Percentiles rank a stretch among this genome's conserved stretches.
These are phyloP conservation scores for Thermoascus crustaceus DNA, from an alignment of 2,329 filamentous ascomycete genomes.

Conservation along the genomic window DNA sequence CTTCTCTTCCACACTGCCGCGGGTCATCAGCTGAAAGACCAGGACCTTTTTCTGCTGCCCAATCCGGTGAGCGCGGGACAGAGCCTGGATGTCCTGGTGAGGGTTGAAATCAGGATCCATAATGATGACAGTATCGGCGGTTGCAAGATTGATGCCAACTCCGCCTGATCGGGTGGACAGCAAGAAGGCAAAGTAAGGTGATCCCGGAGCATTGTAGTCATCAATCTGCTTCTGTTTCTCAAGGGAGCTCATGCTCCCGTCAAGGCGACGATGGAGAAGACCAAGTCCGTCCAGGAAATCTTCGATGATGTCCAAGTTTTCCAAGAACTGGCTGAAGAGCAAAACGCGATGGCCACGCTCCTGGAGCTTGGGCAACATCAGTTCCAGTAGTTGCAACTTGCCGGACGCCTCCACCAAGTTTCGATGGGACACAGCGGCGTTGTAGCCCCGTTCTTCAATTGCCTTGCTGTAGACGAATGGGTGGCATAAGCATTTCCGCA, in stretches of 20 bases:
- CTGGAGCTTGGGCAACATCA: conserved; percentile 79
- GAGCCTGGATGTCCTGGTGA: conserved; percentile 92
- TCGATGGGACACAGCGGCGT: conserved; percentile 55
- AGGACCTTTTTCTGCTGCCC: conserved; percentile 94
- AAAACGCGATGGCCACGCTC: conserved; percentile 82
- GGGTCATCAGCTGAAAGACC: conserved; percentile 89
- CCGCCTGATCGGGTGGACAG: conserved; percentile 91
- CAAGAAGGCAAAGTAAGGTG: conserved; percentile 78
- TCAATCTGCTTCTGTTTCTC: conserved; percentile 95
- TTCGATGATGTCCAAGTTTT: conserved; percentile 79
- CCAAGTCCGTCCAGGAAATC: conserved; percentile 77
- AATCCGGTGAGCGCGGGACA: conserved; percentile 90
- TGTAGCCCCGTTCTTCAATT: conserved; percentile 72
- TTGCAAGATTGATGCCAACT: conserved; percentile 94
- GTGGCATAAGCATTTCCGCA: conserved; percentile 90
- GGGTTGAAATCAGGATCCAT: conserved; percentile 96
- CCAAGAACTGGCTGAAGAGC: conserved; percentile 91
- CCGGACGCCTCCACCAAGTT: conserved; percentile 87
- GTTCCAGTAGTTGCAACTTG: conserved; percentile 74
- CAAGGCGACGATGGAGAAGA: conserved; percentile 68
- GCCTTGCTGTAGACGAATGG: conserved; percentile 88
- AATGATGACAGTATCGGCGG: conserved; percentile 95
- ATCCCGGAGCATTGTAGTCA: conserved; percentile 79
- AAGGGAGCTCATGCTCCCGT: conserved; percentile 70
- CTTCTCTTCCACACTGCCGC: conserved; percentile 82